Evolutionary conservation across 768 basidiomycete genomes (phyloP), one percentile per base, ranked within the genome.

Genomic region (Cystofilobasidium macerans): DNA sequence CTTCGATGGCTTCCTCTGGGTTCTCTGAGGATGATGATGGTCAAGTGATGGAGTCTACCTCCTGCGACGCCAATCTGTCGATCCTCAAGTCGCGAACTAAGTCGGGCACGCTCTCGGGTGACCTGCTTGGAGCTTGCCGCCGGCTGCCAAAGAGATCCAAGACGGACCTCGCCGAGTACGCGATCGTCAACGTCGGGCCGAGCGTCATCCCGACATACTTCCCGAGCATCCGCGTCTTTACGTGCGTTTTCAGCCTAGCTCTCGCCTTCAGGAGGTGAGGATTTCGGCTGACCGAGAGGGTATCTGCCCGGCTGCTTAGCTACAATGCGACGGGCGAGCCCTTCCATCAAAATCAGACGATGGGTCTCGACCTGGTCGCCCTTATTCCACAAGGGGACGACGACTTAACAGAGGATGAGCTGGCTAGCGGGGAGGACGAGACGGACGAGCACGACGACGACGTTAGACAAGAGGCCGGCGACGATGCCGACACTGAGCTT

Each of bases 121-220:
- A 79, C 12, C 79, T 93, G 30, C 72, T 85, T 61, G 74, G 82
- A 57, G 86, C 88, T 69, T 89, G 87, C 75, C 74, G 78, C 13
- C 80, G 80, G 35, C 80, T 91, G 62, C 71, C 73, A 22, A 62
- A 61, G 18, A 40, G 42, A 14, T 79, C 80, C 66, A 74, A 73
- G 65, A 71, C 82, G 47, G 81, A 86, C 72, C 72, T 83, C 69
- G 84, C 82, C 70, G 79, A 86, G 68, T 89, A 85, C 71, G 83
- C 83, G 4, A 84, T 88, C 40, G 81, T 90, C 69, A 90, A 88
- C 73, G 86, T 89, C 32, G 81, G 82, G 40, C 87, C 91, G 6
- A 82, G 87, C 38, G 83, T 91, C 26, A 86, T 92, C 63, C 89
- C 90, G n/a, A 89, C 89, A 65, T 95, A 87, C 77, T 75, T 87